Conservation (phyloP, 2,329 filamentous ascomycete species). For the Macroventuria anomochaeta region DNA sequence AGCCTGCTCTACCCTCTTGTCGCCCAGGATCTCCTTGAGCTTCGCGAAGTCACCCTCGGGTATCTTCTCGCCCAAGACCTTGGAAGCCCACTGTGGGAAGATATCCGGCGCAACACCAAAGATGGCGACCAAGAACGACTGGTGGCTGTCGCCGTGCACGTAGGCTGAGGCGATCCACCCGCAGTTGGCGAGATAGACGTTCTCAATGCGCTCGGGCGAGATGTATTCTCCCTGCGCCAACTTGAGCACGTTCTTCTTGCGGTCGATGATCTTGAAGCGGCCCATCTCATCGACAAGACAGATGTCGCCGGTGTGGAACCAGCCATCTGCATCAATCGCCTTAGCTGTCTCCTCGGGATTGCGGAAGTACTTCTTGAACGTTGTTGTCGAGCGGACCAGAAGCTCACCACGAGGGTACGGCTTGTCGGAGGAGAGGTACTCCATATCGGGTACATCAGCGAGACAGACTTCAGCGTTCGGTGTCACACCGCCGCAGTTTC, state of each 20-base stretch:
- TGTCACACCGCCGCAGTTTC: constrained; percentile 80
- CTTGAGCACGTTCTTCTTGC: constrained; percentile 99
- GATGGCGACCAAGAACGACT: constrained; percentile 82
- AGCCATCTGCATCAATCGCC: constrained; percentile 83
- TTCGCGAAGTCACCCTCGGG: constrained; percentile 68
- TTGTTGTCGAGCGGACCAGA: constrained; percentile 76
- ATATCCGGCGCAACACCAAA: constrained; percentile 86
- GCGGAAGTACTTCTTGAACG: constrained; percentile 89
- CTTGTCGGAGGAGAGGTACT: constrained; percentile 86
- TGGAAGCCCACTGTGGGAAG: constrained; percentile 82
- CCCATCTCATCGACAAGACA: constrained; percentile 83
- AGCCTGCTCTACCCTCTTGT: constrained; percentile 74
- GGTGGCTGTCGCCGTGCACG: constrained; percentile 86
- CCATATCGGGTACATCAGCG: constrained; percentile 92
- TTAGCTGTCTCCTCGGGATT: constrained; percentile 87
- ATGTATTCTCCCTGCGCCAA: constrained; percentile 97
- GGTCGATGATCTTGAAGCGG: constrained; percentile 91
- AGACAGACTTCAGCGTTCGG: constrained; percentile 73
- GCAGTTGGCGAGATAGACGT: constrained; percentile 84
- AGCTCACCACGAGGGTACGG: constrained; percentile 91
- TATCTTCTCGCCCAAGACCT: constrained; percentile 73
- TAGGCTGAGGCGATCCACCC: constrained; percentile 80
- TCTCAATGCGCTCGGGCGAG: constrained; percentile 95
- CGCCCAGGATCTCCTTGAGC: constrained; percentile 69
- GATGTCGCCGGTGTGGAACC: constrained; percentile 97